phyloP scores from a whole-genome alignment of 495 filamentous ascomycete species.

The Aspergillus bertholletiae region DNA sequence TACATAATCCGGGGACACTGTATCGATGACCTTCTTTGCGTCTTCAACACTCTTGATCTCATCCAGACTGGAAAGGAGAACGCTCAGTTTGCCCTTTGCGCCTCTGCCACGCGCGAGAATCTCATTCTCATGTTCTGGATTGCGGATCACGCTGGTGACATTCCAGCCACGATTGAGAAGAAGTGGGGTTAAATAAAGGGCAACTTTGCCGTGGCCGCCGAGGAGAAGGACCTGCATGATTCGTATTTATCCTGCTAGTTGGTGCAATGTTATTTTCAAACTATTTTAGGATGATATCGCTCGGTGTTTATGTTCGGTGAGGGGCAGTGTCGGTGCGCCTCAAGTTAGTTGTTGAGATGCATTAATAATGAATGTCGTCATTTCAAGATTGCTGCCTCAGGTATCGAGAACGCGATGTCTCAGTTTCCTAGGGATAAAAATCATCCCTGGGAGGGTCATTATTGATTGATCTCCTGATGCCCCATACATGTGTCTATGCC shows the following conservation, averaged over 20 bases:
- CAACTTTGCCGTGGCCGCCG: constrained; percentile 78
- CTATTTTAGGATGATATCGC: background rate
- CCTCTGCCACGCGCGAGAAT: constrained; percentile 57
- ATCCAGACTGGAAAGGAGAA: constrained; percentile 67
- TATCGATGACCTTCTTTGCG: constrained; percentile 58
- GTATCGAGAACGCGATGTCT: background rate
- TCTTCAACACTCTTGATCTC: constrained; percentile 60
- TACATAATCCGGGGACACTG: constrained; percentile 63
- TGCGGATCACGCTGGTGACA: constrained; percentile 75
- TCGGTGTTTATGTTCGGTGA: background rate
- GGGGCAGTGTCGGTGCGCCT: too few relatives aligned
- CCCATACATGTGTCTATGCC: too few relatives aligned
- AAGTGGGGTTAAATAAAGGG: constrained; percentile 71
- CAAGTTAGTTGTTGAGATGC: background rate
- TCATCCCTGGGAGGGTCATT: too few relatives aligned
- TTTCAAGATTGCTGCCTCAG: background rate
- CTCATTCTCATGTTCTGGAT: constrained; percentile 58
- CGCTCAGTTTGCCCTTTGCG: constrained; percentile 50
- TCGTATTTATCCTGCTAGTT: background rate
- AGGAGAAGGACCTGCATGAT: constrained; percentile 63
- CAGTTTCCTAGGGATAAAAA: background rate
- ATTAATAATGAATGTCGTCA: background rate
- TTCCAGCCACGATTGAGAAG: constrained; percentile 69
- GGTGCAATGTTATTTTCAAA: background rate
- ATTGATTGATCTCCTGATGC: background rate